Percentiles rank a stretch among this genome's conserved stretches.
Evolutionary conservation across 2,329 filamentous ascomycete species (phyloP).

Genomic region (Alternaria arborescens): DNA sequence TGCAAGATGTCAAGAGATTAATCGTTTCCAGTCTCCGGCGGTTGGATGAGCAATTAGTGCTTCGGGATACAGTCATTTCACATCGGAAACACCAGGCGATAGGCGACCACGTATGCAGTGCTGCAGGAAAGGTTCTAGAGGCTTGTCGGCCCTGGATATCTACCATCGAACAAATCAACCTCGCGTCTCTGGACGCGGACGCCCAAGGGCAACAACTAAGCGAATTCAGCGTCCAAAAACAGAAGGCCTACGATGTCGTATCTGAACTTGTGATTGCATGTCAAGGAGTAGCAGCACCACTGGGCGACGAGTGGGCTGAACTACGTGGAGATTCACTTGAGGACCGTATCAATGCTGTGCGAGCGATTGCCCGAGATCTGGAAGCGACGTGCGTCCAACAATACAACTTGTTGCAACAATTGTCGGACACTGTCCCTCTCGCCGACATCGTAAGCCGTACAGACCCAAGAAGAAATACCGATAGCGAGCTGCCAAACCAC

Average conservation of each 20-base stretch:
- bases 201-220: constrained; percentile 85
- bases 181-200: constrained; percentile 78
- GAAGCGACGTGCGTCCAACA: constrained; percentile 89
- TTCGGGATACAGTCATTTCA: constrained; percentile 83
- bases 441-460: constrained; percentile 40
- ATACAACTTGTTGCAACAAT: constrained; percentile 83
- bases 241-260: constrained; percentile 90
- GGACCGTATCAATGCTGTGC: constrained; percentile 82
- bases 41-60: constrained; percentile 81
- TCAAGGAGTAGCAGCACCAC: constrained; percentile 87
- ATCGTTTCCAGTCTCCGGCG: constrained; percentile 86
- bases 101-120: constrained; percentile 81
- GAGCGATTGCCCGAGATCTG: constrained; percentile 77
- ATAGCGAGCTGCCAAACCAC: constrained; percentile 47
- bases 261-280: constrained; percentile 88
- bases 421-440: constrained; percentile 78
- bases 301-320: constrained; percentile 96
- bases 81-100: constrained; percentile 79
- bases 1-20: constrained; percentile 86
- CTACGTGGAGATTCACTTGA: constrained; percentile 89
- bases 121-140: constrained; percentile 82
- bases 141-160: constrained; percentile 90
- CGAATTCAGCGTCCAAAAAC: constrained; percentile 91
- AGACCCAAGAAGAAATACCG: constrained; percentile 54
- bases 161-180: constrained; percentile 89